These are phyloP conservation scores for Tylopilus plumbeoviolaceoides DNA, from an alignment of 768 basidiomycete genomes.

Conservation along the genomic window DNA sequence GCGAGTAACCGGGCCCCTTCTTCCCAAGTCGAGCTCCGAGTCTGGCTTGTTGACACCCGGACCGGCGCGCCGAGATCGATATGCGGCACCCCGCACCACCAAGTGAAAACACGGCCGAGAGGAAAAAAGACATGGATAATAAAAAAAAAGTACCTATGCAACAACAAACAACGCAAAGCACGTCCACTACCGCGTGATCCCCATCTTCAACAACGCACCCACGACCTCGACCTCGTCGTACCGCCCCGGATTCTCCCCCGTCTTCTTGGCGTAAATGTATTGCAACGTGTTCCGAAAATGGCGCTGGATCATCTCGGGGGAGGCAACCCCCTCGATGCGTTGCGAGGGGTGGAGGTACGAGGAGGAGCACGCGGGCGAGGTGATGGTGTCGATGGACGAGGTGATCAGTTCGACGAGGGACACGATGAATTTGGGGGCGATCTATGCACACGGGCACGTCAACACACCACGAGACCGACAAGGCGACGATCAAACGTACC, in stretches of 20 bases:
- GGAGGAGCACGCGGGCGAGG: constrained; percentile 46
- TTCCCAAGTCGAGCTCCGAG: too few relatives aligned
- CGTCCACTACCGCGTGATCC: constrained; percentile 49
- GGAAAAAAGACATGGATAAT: too few relatives aligned
- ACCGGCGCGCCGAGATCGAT: too few relatives aligned
- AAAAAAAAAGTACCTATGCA: background rate
- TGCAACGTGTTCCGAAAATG: constrained; percentile 90
- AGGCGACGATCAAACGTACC: constrained; percentile 46
- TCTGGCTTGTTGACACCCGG: too few relatives aligned
- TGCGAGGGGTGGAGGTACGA: constrained; percentile 82
- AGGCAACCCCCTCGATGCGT: constrained; percentile 87
- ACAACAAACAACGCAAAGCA: background rate
- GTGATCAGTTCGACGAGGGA: constrained; percentile 95
- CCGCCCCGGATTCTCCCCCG: constrained; percentile 33
- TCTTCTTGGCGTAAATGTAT: constrained; percentile 79
- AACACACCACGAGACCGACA: too few relatives aligned
- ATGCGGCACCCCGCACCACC: too few relatives aligned
- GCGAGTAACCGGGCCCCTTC: too few relatives aligned
- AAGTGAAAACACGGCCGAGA: too few relatives aligned
- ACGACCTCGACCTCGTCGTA: constrained; percentile 90
- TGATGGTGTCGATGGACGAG: constrained; percentile 87
- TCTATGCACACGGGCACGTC: constrained; percentile 36
- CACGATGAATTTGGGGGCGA: constrained; percentile 95
- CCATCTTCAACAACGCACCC: constrained; percentile 88
- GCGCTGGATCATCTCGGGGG: constrained; percentile 88